These are phyloP conservation scores for Aspergillus kassunensis DNA, from an alignment of 495 filamentous ascomycete genomes.

Conservation along the genomic window DNA sequence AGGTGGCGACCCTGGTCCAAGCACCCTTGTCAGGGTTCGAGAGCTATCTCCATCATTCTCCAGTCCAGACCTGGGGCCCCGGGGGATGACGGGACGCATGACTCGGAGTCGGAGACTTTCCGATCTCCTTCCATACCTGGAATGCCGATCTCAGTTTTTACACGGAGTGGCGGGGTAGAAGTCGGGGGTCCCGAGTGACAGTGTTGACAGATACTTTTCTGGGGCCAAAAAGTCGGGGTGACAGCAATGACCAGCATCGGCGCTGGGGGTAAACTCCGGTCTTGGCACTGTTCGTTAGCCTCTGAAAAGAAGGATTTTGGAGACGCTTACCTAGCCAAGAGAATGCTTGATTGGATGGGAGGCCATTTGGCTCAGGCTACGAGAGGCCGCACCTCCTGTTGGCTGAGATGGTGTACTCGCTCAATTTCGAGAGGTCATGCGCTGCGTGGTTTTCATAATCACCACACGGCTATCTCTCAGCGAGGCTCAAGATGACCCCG, in stretches of 20 bases:
- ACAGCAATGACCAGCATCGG: background rate
- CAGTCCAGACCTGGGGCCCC: background rate
- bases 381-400: background rate
- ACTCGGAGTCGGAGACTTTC: background rate
- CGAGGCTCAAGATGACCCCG: no score
- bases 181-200: background rate
- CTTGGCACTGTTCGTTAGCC: background rate
- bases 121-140: background rate
- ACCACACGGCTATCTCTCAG: no score
- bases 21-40: conserved; percentile 1
- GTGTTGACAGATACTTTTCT: background rate
- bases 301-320: conserved; percentile 7
- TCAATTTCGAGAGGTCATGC: no score
- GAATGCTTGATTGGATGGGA: background rate
- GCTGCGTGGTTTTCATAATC: no score
- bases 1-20: background rate
- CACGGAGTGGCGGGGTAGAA: background rate
- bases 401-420: background rate
- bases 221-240: conserved; percentile 5
- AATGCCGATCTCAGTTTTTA: background rate
- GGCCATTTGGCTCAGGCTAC: background rate
- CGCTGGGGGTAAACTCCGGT: background rate
- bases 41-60: background rate
- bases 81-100: conserved; percentile 6
- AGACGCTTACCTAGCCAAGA: conserved; percentile 6